Percentiles rank a stretch among this genome's conserved stretches.
These are phyloP conservation scores for Kernera saxatilis DNA, from an alignment of 345 rosid species.

Conservation along the genomic window DNA sequence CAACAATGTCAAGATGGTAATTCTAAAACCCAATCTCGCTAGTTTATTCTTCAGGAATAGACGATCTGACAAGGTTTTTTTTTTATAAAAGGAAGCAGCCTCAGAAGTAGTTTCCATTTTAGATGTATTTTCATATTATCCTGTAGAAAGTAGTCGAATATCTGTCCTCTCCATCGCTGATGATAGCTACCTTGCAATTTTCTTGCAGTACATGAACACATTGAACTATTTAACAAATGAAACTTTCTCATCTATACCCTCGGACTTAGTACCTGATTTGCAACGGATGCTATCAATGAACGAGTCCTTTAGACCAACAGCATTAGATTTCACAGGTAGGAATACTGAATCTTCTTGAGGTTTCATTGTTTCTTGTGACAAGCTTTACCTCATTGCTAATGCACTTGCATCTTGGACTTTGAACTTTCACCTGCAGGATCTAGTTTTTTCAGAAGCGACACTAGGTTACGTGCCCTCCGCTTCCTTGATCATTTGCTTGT, in stretches of 20 bases:
- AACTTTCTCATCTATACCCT: conserved; percentile 72
- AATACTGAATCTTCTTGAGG: not conserved
- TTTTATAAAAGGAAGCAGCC: not conserved
- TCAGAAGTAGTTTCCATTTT: not conserved
- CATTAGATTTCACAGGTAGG: conserved; percentile 86
- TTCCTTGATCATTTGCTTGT: conserved; percentile 99
- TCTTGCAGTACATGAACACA: conserved; percentile 83
- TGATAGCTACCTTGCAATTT: conserved; percentile 6
- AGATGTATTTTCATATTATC: not conserved
- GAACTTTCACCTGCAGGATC: conserved; percentile 56
- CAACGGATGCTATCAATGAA: conserved; percentile 83
- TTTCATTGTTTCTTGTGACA: conserved; percentile 2
- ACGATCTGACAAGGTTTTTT: not conserved
- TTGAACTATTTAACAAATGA: conserved; percentile 81
- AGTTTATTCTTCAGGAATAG: not conserved
- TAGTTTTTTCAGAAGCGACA: conserved; percentile 80
- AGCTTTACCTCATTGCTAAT: not conserved
- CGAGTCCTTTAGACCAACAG: conserved; percentile 81
- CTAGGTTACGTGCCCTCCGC: conserved; percentile 96
- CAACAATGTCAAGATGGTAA: conserved; percentile 95
- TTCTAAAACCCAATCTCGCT: not conserved
- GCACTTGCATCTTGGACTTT: conserved; percentile 12
- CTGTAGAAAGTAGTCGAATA: not conserved
- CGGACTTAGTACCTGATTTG: conserved; percentile 76
- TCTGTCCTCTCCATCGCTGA: not conserved